Evolutionary conservation across 371 early-diverging fungal genomes (phyloP), one percentile per base, ranked within the genome.

Genomic region (Mortierella sp.): DNA sequence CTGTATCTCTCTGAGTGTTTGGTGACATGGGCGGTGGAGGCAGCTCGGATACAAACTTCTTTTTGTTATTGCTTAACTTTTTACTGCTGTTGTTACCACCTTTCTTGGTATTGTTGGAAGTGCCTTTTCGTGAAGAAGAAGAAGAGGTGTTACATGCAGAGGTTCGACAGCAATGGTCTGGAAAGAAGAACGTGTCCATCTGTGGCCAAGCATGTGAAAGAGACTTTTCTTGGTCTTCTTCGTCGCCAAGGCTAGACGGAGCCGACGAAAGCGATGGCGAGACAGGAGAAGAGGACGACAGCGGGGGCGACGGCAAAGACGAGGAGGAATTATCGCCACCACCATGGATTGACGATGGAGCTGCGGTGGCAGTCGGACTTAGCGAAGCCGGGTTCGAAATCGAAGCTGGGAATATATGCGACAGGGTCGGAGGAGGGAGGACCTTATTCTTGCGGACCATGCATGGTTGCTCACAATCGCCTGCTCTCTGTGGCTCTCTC

Each of bases 81-180:
- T 62, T 47, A 2, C 49, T 14, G 4, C 16, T 14, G 4, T 39
- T 69, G 11, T 62, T 47, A 1, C 35, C 22, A 5, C 40, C 35
- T 14, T 47, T 69, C 40, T 39, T 73, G 24, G 51, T 64, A 32
- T 30, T 73, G 24, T 58, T 67, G 49, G 55, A 52, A 51, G 59
- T 65, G 28, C 35, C 18, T 5, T 59, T 63, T 47, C 49, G 49
- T 5, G 65, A 51, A 22, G 26, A 18, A 9, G 40, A 24, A 43
- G 57, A 10, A 28, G 57, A 20, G n/a, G 43, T 20, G 3, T 2
- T 58, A 37, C 81, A 81, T 8, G 69, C 66, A 5, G 76, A 72
- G n/a, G 73, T 75, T 3, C 81, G 72, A 45, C 81, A 81, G 32
- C 81, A 81, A 60, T 81, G 81, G 49, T 81, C 81, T n/a, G 81